Base-by-base conservation (phyloP, 2,329 filamentous ascomycete species). In the Aspergillus novoparasiticus region DNA sequence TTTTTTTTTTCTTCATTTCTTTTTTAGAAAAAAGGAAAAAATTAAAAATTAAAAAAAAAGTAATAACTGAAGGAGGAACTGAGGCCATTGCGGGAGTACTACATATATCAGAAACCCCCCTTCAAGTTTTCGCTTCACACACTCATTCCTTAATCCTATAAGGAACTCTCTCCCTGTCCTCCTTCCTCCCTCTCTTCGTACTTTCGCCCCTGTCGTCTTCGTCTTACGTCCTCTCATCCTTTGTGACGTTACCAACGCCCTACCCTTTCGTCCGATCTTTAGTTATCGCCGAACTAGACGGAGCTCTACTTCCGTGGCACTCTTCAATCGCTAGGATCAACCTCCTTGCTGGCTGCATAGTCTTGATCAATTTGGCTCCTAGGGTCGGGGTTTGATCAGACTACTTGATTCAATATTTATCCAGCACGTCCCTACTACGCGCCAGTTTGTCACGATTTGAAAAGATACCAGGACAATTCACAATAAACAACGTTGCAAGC, bases 91-190 rank as follows among this genome's bases (percentile, higher is more conserved):
- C 16, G 21, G 46, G 34, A 32, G 57, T 58, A 54, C 55, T 68
- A 69, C 76, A 76, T 76, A 77, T 76, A 73, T 73, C 66, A 67
- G 74, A 69, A 68, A 61, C 63, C 67, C 72, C 70, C 73, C 71
- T 72, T 70, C 68, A 61, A 66, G 54, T 63, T 68, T 66, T 68
- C 59, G 62, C 65, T 69, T 72, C 68, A 69, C 69, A 43, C 61
- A 64, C 59, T 61, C 66, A 67, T 68, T 64, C 66, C 63, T 64
- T 61, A 60, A 66, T 59, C 53, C 63, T 57, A 63, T 64, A 62
- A 64, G 56, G 34, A 36, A 36, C 34, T 36, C 64, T 68, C 65
- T 34, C 63, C 67, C 65, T 65, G 53, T 61, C 57, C 57, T 59
- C 57, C 64, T 66, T 54, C 62, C 58, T 46, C 26, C 61, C 63